Base-by-base conservation (phyloP, 129 eudicot species). In the Chrysanthemum lavandulifolium region DNA sequence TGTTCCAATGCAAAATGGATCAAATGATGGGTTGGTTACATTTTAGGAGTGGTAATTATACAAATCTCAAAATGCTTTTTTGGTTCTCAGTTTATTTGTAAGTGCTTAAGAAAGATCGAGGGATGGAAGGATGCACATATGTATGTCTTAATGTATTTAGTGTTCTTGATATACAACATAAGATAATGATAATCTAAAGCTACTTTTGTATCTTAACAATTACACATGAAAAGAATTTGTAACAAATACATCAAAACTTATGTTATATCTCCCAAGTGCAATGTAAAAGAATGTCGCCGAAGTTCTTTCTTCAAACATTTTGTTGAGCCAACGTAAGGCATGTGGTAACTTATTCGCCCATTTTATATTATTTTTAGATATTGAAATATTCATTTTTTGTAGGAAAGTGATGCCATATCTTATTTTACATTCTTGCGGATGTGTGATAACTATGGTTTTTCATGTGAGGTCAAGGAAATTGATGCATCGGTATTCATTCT, bases 221-320 rank as follows among this genome's bases (percentile, higher is more conserved):
- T 27, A 27, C 29, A 27, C 2, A 67, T 53, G 67, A 76, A 65
- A 67, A 57, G 25, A 45, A 27, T 67, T 49, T 69, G 19, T 82
- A 54, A 62, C n/a, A 77, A n/a, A 7, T 23, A 45, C 18, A 45
- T 58, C 31, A 56, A 5, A 33, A 78, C 58, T 29, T 56, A 15
- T 74, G 21, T 55, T 45, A 15, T 54, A n/a, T 23, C 56, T 61
- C 60, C 14, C 65, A 48, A 48, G n/a, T 66, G 77, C 87, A 93
- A 96, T 82, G 95, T 18, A 89, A 79, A 81, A 83, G 75, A 72
- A 74, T 93, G 98, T 59, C 89, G 95, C 25, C 84, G 95, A 59
- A 78, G 85, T 82, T 92, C 98, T 72, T 89, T 93, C 84, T 93
- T 93, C 76, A 76, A 65, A 66, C 98, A 93, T 82, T 93, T 93